phyloP scores from a whole-genome alignment of 441 rosid species.

The Adansonia gregorii region DNA sequence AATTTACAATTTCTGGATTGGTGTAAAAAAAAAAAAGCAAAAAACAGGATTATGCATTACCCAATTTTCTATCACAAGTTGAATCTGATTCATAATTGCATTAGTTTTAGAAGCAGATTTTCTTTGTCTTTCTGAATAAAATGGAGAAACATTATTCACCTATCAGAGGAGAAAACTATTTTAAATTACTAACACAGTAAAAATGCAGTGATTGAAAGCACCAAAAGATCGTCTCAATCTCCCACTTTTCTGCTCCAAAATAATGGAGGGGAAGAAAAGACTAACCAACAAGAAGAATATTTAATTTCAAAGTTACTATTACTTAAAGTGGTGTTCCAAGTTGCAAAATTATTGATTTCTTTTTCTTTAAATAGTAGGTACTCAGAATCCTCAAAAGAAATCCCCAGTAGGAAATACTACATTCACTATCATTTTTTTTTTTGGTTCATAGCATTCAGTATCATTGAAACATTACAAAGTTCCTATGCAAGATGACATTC shows the following conservation, averaged over 20 bases:
- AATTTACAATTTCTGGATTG: neutral
- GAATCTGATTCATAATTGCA: constrained; percentile 10
- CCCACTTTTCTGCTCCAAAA: neutral
- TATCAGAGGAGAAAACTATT: neutral
- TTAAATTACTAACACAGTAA: neutral
- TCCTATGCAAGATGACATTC: neutral
- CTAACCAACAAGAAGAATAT: constrained; percentile 8
- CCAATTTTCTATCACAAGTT: neutral
- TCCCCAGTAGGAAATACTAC: neutral
- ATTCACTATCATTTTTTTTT: neutral
- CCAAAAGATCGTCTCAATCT: neutral
- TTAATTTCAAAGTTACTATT: neutral
- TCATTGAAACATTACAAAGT: neutral
- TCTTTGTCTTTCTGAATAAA: neutral
- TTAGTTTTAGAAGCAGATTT: neutral
- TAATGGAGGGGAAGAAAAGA: constrained; percentile 17
- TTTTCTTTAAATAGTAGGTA: neutral
- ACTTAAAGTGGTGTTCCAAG: neutral
- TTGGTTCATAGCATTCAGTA: neutral
- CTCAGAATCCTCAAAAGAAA: constrained; percentile 4
- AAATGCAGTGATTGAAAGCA: neutral
- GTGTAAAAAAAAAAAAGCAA: neutral
- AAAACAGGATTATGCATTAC: neutral
- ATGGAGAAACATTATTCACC: neutral
- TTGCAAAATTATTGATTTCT: neutral